Base-by-base conservation (phyloP, 2,329 filamentous ascomycete species). In the Hypoxylon sp. region DNA sequence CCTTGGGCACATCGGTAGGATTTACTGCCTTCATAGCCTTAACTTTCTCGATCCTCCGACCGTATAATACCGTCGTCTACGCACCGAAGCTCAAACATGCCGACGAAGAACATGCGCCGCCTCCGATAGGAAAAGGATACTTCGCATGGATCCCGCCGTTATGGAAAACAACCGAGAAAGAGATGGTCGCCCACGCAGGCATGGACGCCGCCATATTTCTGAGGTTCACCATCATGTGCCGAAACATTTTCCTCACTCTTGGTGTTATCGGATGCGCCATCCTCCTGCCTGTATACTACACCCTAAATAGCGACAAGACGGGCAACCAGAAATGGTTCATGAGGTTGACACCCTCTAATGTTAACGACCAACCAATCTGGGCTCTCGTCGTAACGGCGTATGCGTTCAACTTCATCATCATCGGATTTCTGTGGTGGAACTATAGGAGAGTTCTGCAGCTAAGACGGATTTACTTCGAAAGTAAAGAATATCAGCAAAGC, bases 11-110 rank as follows among this genome's bases (percentile, higher is more conserved):
- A 21, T 97, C 95, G 2, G 77, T 98, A 48, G 91, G 89, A 60
- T 83, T 96, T 76, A 93, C 93, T 7, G 75, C 87, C 69, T 84
- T 90, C 72, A 90, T 97, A 73, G 90, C 93, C 68, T 78, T 97
- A 64, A 81, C 90, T 71, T 99, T 98, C 85, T 97, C 93, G 69
- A 83, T 98, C 74, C 85, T 98, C 60, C 92, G 96, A 67, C 96
- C 96, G 4, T 94, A 94, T 80, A 95, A 98, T 80, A 91, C 91
- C 61, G 88, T 95, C 73, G 93, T 99, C 51, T 99, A 99, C 81
- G 94, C 96, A 2, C 96, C 96, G 43, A 95, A 97, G 78, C 85
- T 97, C 52, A 97, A 97, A 79, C 91, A 98, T 83, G 92, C 93
- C 77, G 95, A 98, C 79, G 90, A 93, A 73, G 93, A 91, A 80